These are phyloP conservation scores for Candida arabinofermentans DNA, from an alignment of 805 yeast species.

Conservation along the genomic window DNA sequence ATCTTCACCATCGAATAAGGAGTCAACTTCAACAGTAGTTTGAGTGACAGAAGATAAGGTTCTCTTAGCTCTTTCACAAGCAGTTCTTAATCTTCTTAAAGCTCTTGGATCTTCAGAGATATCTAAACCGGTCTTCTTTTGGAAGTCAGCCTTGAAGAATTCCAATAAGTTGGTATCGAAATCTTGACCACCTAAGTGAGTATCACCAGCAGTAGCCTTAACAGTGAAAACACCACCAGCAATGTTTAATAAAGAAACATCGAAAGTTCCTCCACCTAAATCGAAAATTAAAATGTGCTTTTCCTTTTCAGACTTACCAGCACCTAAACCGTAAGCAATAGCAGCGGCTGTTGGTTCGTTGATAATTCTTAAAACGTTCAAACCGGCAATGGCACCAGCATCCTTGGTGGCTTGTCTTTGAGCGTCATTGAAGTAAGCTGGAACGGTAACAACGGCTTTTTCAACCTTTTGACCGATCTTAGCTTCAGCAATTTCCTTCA, in stretches of 20 bases:
- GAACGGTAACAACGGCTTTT: conserved; percentile 74
- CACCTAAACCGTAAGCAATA: conserved; percentile 97
- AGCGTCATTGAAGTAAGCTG: conserved; percentile 78
- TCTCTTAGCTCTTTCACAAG: conserved; percentile 99
- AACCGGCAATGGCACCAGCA: conserved; percentile 78
- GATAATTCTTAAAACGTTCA: conserved; percentile 71
- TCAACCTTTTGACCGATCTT: conserved; percentile 67
- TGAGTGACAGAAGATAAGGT: conserved; percentile 94
- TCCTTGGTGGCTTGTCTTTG: conserved; percentile 82
- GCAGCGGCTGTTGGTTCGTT: conserved; percentile 96
- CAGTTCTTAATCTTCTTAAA: conserved; percentile 96
- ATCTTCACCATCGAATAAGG: conserved; percentile 92
- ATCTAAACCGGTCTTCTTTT: conserved; percentile 88
- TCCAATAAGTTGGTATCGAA: conserved; percentile 94
- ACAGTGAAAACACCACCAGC: conserved; percentile 97
- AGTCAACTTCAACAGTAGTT: conserved; percentile 95
- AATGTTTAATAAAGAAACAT: conserved; percentile 88
- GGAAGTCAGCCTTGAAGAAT: conserved; percentile 89
- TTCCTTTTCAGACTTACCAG: conserved; percentile 76
- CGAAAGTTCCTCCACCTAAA: conserved; percentile 99
- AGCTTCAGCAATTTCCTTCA: conserved; percentile 80
- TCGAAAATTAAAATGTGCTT: conserved; percentile 90
- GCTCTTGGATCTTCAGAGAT: conserved; percentile 91
- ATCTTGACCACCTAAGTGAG: conserved; percentile 99
- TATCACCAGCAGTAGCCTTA: conserved; percentile 98